Evolutionary conservation across 2,329 filamentous ascomycete species (phyloP).

Genomic region (Ceratocystis huliohia): DNA sequence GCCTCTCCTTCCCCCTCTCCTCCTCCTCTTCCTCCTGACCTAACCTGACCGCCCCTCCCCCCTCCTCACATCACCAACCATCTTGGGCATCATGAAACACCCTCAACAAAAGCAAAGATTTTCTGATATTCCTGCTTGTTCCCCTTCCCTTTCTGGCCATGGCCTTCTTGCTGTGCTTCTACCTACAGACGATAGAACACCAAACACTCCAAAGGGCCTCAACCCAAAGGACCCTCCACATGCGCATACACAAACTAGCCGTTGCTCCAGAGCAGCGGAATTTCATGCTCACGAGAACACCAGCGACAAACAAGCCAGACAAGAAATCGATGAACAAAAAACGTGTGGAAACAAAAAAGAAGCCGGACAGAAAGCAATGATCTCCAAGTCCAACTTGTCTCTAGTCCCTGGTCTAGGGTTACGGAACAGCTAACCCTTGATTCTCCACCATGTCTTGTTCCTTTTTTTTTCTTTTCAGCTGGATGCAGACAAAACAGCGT

Average conservation of each 20-base stretch:
- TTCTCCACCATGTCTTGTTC: neutral
- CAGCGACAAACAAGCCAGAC: too few species aligned
- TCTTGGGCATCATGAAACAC: constrained; percentile 8
- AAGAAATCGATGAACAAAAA: too few species aligned
- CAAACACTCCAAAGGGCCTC: too few species aligned
- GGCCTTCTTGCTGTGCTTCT: too few species aligned
- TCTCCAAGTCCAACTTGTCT: too few species aligned
- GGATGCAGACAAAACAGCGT: neutral
- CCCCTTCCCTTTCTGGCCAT: neutral
- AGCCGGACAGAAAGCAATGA: too few species aligned
- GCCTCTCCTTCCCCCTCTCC: neutral
- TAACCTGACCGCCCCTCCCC: neutral
- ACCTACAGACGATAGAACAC: too few species aligned
- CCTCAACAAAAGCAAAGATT: neutral
- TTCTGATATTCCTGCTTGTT: neutral
- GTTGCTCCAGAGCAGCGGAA: too few species aligned
- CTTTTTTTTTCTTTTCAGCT: neutral
- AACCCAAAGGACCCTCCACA: too few species aligned
- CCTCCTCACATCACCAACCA: neutral
- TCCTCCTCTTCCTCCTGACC: neutral
- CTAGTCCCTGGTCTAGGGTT: neutral
- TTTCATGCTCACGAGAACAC: too few species aligned
- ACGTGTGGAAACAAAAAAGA: too few species aligned
- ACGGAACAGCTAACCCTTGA: neutral
- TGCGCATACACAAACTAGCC: too few species aligned